Base-by-base conservation (phyloP, 768 basidiomycete genomes). In the Suillus subaureus region DNA sequence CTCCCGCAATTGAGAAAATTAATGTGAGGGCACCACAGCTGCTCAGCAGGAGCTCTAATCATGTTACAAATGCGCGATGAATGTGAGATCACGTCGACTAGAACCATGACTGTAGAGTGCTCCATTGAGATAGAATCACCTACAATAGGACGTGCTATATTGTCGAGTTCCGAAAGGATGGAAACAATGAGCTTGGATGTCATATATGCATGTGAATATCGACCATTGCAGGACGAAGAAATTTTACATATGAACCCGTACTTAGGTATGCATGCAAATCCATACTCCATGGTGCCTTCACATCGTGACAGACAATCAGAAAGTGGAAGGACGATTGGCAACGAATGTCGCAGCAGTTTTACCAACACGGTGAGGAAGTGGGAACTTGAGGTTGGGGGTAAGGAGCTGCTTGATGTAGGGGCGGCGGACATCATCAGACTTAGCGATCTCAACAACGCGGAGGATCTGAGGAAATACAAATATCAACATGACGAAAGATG, bases 351-450 rank as follows among this genome's bases (percentile, higher is more conserved):
- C 89, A 71, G 87, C 90, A 68, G 82, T 77, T 84, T 94, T 95
- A 68, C 82, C 69, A 65, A 96, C 87, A 63, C 97, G 92, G 79
- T 93, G 93, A 67, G 97, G 95, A 60, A 98, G 90, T 68, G 97
- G 97, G 95, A 99, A 99, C 80, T 90, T 96, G 85, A 99, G 92
- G 67, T 85, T 82, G 66, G 96, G 96, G 63, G 82, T 83, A 72
- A 98, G 83, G 73, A 99, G 89, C 80, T 99, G 97, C 83, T 91
- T 96, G 87, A 98, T 98, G 87, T 98, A 97, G 21, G 97, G 93
- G 72, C 97, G 91, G 81, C 96, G 93, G 70, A 98, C 79, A 75
- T 99, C 96, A 33, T 88, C 92, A 47, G 87, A 80, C 86, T 97
- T 97, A 82, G 91, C 89, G 73, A 98, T 88, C 87, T 98, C 97